phyloP scores from a whole-genome alignment of 495 filamentous ascomycete species.

The Xeromyces bisporus region DNA sequence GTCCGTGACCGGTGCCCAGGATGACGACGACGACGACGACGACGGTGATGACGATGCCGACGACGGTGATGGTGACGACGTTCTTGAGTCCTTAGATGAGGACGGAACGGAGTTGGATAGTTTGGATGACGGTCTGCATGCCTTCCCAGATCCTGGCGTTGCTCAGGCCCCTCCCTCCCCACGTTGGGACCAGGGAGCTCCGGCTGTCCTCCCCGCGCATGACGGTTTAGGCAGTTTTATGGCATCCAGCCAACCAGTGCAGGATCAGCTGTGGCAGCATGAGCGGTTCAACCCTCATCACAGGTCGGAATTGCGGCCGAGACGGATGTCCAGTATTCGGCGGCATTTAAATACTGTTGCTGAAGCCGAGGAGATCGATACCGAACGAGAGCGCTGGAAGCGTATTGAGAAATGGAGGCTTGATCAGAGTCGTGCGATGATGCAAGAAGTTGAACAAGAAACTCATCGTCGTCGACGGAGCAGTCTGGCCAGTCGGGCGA shows the following conservation, averaged over 20 bases:
- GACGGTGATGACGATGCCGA: conserved; percentile 39
- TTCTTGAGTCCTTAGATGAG: conserved; percentile 42
- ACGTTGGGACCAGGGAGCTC: conserved; percentile 32
- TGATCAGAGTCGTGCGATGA: conserved; percentile 68
- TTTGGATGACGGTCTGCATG: conserved; percentile 73
- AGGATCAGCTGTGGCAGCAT: conserved; percentile 73
- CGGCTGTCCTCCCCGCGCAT: conserved; percentile 66
- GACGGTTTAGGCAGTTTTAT: conserved; percentile 82
- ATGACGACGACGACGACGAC: conserved; percentile 35
- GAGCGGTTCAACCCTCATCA: conserved; percentile 64
- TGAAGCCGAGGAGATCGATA: conserved; percentile 38
- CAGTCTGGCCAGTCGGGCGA: conserved; percentile 20
- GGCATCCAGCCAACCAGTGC: conserved; percentile 35
- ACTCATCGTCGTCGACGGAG: conserved; percentile 43
- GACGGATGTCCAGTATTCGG: conserved; percentile 43
- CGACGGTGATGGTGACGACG: conserved; percentile 32
- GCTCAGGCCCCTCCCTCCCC: conserved; percentile 29
- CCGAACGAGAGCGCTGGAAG: conserved; percentile 48
- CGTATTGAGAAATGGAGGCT: conserved; percentile 83
- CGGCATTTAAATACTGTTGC: conserved; percentile 46
- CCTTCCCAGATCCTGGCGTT: conserved; percentile 54
- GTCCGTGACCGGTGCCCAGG: conserved; percentile 33
- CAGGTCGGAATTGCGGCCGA: conserved; percentile 14
- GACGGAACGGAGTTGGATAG: conserved; percentile 68
- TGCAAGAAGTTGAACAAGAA: conserved; percentile 79